Evolutionary conservation across 129 eudicot genomes (phyloP), one percentile per base, ranked within the genome.

Genomic region (Flaveria sonorensis): DNA sequence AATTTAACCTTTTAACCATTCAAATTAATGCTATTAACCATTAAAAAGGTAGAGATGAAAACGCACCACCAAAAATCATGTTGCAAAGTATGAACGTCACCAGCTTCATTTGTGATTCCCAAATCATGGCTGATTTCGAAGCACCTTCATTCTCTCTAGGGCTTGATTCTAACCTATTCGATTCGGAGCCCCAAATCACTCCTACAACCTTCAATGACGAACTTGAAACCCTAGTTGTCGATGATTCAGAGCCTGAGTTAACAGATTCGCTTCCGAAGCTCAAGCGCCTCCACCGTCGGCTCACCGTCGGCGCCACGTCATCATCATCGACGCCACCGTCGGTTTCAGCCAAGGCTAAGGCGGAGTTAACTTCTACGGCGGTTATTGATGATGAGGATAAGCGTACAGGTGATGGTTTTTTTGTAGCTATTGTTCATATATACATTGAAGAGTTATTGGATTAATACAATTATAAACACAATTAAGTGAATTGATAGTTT

Each of bases 281-380:
- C 61, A 86, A 87, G 53, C 88, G 94, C 53, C 85, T 79, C 53
- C 87, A 89, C 1, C 89, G 88, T 30, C 81, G 88, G n/a, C 61
- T 81, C 79, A 28, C 77, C 24, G 36, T 30, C 36, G 36, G 5
- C 36, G 36, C 36, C 36, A 30, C 36, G 4, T 30, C 36, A 30
- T 30, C 36, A 0, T 4, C n/a, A n/a, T n/a, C n/a, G n/a, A n/a
- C n/a, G n/a, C n/a, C n/a, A n/a, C n/a, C 63, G 36, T 15, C 74
- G 43, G 42, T 16, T 20, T 3, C 55, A 3, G 66, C 12, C 48
- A 36, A 53, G 32, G 63, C 19, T 39, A 67, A 63, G 73, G 28
- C 12, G 26, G 68, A 57, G 69, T 42, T 77, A 10, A 42, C 19
- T 42, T 82, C 65, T 57, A 11, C 21, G 9, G 48, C 85, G 80